A percentile compares a stretch with the other conserved stretches of the same genome.
These are phyloP conservation scores for Verticillium alfalfae DNA, from an alignment of 2,329 filamentous ascomycete genomes.

Conservation along the genomic window DNA sequence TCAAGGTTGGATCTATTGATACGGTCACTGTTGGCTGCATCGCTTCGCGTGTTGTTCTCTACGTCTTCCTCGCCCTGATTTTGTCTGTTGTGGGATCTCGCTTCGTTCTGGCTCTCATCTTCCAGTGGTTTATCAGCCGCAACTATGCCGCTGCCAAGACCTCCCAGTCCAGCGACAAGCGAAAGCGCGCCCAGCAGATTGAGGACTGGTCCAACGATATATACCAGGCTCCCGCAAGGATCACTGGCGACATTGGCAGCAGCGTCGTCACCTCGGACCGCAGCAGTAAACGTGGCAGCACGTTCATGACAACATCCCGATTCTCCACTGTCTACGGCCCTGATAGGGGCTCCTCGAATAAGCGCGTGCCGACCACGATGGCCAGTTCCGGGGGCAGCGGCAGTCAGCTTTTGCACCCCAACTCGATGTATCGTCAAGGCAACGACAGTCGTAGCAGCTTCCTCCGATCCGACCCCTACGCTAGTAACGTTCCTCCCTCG, in stretches of 20 bases:
- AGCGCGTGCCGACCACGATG: constrained; percentile 80
- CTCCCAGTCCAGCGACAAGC: constrained; percentile 72
- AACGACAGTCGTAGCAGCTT: constrained; percentile 63
- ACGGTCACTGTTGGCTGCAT: constrained; percentile 97
- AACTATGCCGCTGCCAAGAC: constrained; percentile 82
- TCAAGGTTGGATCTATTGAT: constrained; percentile 93
- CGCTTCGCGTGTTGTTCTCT: constrained; percentile 93
- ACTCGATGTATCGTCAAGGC: constrained; percentile 63
- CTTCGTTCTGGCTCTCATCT: constrained; percentile 82
- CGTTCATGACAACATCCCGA: constrained; percentile 85
- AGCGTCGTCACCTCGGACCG: constrained; percentile 59
- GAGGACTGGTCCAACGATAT: constrained; percentile 98
- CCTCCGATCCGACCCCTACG: constrained; percentile 53
- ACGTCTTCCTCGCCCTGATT: constrained; percentile 88
- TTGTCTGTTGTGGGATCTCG: constrained; percentile 80
- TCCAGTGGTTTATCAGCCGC: constrained; percentile 93
- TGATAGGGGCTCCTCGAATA: constrained; percentile 46
- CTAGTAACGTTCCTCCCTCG: constrained; percentile 44
- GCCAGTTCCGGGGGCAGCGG: constrained; percentile 75
- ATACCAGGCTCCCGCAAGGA: constrained; percentile 79
- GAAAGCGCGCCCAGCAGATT: constrained; percentile 85
- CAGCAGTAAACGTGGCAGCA: constrained; percentile 70
- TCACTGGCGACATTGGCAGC: constrained; percentile 68
- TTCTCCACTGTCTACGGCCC: constrained; percentile 87
- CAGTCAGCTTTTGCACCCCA: constrained; percentile 65